These are phyloP conservation scores for Diutina siamensis DNA, from an alignment of 1,139 yeast genomes.

Conservation along the genomic window DNA sequence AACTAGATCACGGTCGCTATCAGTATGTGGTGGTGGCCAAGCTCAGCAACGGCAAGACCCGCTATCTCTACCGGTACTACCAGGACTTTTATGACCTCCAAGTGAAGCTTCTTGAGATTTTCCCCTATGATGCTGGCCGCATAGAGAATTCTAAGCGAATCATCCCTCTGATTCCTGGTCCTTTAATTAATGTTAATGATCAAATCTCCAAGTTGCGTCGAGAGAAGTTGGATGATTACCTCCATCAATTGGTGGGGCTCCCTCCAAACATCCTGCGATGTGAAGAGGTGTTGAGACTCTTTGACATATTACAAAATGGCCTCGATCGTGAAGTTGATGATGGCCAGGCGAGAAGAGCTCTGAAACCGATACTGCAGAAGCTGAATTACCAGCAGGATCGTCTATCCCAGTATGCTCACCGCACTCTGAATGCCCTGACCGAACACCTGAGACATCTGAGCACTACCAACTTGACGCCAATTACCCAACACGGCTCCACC, in stretches of 20 bases:
- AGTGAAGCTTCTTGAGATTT: conserved; percentile 67
- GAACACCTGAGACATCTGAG: conserved; percentile 10
- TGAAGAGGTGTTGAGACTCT: conserved; percentile 57
- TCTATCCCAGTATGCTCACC: conserved; percentile 29
- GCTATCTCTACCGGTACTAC: conserved; percentile 78
- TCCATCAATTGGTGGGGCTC: conserved; percentile 59
- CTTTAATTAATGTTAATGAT: conserved; percentile 85
- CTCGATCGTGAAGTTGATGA: conserved; percentile 37
- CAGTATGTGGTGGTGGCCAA: conserved; percentile 74
- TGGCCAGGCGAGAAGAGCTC: conserved; percentile 13
- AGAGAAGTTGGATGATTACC: conserved; percentile 75
- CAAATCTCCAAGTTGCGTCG: conserved; percentile 76
- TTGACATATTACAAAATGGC: conserved; percentile 55
- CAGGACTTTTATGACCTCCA: conserved; percentile 96
- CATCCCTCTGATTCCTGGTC: conserved; percentile 94
- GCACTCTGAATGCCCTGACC: conserved; percentile 5
- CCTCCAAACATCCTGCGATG: conserved; percentile 71
- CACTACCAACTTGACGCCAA: conserved; percentile 13
- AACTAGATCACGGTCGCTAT: conserved; percentile 76
- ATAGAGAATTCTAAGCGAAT: conserved; percentile 61
- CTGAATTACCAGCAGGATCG: conserved; percentile 34
- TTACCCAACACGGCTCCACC: conserved; percentile 11
- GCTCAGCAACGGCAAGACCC: conserved; percentile 53
- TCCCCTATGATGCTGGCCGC: conserved; percentile 90
- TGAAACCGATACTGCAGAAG: conserved; percentile 30